A percentile compares a stretch with the other conserved stretches of the same genome.
These are phyloP conservation scores for Calonectria pteridis DNA, from an alignment of 2,329 filamentous ascomycete species.

Conservation along the genomic window DNA sequence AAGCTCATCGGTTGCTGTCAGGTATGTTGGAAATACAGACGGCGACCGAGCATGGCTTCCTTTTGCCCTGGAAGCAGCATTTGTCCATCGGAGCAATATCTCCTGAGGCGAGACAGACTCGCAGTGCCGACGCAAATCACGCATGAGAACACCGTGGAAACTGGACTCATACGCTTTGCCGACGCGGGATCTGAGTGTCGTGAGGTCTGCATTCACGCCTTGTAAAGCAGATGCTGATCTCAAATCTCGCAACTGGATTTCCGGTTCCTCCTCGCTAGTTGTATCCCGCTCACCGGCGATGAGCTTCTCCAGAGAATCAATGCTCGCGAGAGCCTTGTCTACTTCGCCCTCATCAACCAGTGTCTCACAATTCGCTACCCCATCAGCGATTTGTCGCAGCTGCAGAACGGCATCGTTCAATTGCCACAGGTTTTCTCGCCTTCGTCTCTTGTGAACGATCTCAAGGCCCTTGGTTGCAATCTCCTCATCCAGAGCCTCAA, in stretches of 20 bases:
- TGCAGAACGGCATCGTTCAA: slow-evolving; percentile 87
- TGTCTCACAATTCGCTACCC: slow-evolving; percentile 81
- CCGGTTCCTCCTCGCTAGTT: slow-evolving; percentile 45
- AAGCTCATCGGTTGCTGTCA: slow-evolving; percentile 78
- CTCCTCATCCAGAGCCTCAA: slow-evolving; percentile 85
- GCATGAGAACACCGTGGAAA: slow-evolving; percentile 82
- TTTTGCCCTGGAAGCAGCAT: slow-evolving; percentile 78
- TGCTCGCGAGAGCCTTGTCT: slow-evolving; percentile 81
- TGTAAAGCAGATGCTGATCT: slow-evolving; percentile 83
- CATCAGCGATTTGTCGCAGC: slow-evolving; percentile 81
- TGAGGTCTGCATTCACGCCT: slow-evolving; percentile 82
- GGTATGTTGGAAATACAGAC: slow-evolving; percentile 81
- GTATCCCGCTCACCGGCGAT: slow-evolving; percentile 77
- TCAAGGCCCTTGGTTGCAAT: slow-evolving; percentile 88
- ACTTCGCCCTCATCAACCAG: slow-evolving; percentile 87
- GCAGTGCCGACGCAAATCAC: slow-evolving; percentile 84
- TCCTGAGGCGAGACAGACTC: slow-evolving; percentile 77
- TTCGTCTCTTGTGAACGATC: slow-evolving; percentile 84
- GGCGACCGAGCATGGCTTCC: slow-evolving; percentile 75
- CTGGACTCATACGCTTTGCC: slow-evolving; percentile 88
- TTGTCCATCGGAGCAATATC: slow-evolving; percentile 88
- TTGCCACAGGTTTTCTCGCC: slow-evolving; percentile 86
- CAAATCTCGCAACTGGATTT: slow-evolving; percentile 72
- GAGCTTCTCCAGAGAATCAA: slow-evolving; percentile 83
- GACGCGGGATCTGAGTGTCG: slow-evolving; percentile 81